These are phyloP conservation scores for Capronia americana DNA, from an alignment of 2,329 filamentous ascomycete genomes.

Conservation along the genomic window DNA sequence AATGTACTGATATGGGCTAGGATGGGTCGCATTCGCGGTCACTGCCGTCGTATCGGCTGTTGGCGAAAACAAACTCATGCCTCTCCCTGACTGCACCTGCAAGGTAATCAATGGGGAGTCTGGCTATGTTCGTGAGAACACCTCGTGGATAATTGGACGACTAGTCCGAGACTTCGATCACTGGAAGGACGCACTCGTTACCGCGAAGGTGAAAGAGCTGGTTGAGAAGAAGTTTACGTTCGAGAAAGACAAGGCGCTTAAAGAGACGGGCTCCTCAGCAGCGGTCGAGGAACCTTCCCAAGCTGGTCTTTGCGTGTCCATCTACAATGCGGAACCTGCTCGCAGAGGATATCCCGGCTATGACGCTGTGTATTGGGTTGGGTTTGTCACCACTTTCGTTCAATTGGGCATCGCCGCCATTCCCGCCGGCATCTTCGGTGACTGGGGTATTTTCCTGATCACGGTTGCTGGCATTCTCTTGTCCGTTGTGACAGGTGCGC, in stretches of 20 bases:
- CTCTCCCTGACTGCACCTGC: slow-evolving; percentile 45
- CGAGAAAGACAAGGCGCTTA: slow-evolving; percentile 25
- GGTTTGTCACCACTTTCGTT: slow-evolving; percentile 40
- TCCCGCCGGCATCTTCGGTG: slow-evolving; percentile 41
- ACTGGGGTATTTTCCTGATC: slow-evolving; percentile 49
- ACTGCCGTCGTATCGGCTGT: slow-evolving; percentile 41
- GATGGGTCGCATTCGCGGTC: slow-evolving; percentile 49
- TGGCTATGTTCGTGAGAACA: slow-evolving; percentile 49
- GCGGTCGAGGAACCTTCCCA: slow-evolving; percentile 13
- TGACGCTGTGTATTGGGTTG: slow-evolving; percentile 38
- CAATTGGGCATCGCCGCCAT: slow-evolving; percentile 47
- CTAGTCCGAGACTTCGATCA: slow-evolving; percentile 51
- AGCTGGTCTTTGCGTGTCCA: slow-evolving; percentile 36
- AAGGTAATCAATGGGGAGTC: slow-evolving; percentile 44
- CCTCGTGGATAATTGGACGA: slow-evolving; percentile 53
- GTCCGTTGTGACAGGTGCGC: slow-evolving; percentile 42
- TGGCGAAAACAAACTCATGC: slow-evolving; percentile 47
- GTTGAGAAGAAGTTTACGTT: slow-evolving; percentile 11
- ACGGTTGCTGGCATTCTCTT: slow-evolving; percentile 47
- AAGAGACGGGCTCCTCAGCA: slow-evolving; percentile 14
- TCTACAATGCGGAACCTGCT: slow-evolving; percentile 33
- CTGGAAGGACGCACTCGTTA: slow-evolving; percentile 24
- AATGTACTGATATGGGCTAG: slow-evolving; percentile 11
- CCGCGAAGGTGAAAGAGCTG: slow-evolving; percentile 15
- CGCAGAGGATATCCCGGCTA: slow-evolving; percentile 26